Conservation (phyloP, 2,329 filamentous ascomycete genomes). For the Aphanocladium album region DNA sequence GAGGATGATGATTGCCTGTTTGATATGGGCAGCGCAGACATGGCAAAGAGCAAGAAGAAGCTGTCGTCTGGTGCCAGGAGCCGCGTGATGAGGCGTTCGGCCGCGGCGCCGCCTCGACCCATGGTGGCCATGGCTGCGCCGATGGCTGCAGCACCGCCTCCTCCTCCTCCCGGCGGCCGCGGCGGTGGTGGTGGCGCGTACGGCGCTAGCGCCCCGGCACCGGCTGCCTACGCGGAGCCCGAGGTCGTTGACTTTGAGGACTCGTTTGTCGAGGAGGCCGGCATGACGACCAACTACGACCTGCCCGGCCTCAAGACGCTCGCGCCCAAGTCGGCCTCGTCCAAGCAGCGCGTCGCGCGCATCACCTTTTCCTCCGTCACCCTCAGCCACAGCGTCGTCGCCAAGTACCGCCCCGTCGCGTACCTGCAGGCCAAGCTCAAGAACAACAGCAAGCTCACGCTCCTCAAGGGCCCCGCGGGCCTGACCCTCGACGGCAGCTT, state of each 20-base stretch:
- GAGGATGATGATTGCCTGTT: neutral
- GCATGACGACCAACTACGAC: slow-evolving; percentile 57
- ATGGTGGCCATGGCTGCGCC: neutral
- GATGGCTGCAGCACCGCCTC: neutral
- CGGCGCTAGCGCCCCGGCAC: too few relatives aligned
- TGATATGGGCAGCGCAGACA: neutral
- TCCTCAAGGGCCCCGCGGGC: slow-evolving; percentile 50
- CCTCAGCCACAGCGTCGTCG: slow-evolving; percentile 54
- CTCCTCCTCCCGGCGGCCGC: neutral
- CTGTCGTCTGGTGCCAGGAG: too few relatives aligned
- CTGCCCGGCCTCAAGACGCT: slow-evolving; percentile 55
- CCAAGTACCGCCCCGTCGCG: slow-evolving; percentile 55
- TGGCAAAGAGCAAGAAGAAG: neutral
- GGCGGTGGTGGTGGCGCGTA: neutral
- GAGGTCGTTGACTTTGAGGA: slow-evolving; percentile 34
- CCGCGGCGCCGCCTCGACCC: neutral
- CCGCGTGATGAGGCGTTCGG: too few relatives aligned
- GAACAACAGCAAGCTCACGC: slow-evolving; percentile 51
- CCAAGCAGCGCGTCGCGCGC: slow-evolving; percentile 56
- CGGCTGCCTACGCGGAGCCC: neutral
- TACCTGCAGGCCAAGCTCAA: slow-evolving; percentile 54
- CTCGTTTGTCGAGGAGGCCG: slow-evolving; percentile 52
- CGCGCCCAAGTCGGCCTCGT: slow-evolving; percentile 42
- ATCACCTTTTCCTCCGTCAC: slow-evolving; percentile 44
- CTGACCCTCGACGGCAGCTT: slow-evolving; percentile 61